phyloP scores from a whole-genome alignment of 768 basidiomycete species.

The Kwoniella sp. region DNA sequence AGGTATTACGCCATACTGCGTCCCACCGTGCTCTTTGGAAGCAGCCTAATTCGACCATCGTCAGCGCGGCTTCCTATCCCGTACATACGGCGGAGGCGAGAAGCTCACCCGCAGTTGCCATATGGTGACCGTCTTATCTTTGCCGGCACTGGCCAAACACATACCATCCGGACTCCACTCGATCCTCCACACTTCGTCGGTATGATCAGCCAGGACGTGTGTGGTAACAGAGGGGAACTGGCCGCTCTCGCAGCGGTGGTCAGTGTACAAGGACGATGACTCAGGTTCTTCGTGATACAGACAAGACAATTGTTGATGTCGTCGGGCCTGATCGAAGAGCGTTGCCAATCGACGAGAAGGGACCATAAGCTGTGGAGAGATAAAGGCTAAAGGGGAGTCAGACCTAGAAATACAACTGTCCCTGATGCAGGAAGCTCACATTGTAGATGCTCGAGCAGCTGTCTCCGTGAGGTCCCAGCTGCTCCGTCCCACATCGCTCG shows the following conservation, averaged over 20 bases:
- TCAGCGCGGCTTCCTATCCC: not conserved
- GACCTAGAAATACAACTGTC: not conserved
- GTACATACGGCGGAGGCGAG: not conserved
- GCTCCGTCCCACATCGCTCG: constrained; percentile 89
- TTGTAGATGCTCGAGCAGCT: constrained; percentile 77
- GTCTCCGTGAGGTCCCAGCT: constrained; percentile 71
- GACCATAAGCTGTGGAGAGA: constrained; percentile 89
- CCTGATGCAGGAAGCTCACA: constrained; percentile 63
- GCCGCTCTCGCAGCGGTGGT: constrained; percentile 78
- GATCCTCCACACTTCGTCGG: constrained; percentile 92
- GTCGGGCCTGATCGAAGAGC: constrained; percentile 79
- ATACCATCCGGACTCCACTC: constrained; percentile 91
- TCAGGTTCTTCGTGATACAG: constrained; percentile 73
- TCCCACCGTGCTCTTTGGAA: constrained; percentile 11
- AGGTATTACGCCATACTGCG: constrained; percentile 58
- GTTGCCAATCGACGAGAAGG: constrained; percentile 83
- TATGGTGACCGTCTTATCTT: constrained; percentile 82
- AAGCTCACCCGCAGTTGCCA: constrained; percentile 78
- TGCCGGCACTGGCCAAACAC: constrained; percentile 82
- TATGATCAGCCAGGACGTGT: constrained; percentile 79
- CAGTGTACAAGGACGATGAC: constrained; percentile 79
- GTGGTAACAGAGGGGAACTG: constrained; percentile 83
- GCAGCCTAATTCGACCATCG: constrained; percentile 7
- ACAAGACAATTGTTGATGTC: constrained; percentile 77
- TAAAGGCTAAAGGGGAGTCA: constrained; percentile 66